Evolutionary conservation across 768 basidiomycete species (phyloP), one percentile per base, ranked within the genome.

Genomic region (Phanerodontia chrysosporium): DNA sequence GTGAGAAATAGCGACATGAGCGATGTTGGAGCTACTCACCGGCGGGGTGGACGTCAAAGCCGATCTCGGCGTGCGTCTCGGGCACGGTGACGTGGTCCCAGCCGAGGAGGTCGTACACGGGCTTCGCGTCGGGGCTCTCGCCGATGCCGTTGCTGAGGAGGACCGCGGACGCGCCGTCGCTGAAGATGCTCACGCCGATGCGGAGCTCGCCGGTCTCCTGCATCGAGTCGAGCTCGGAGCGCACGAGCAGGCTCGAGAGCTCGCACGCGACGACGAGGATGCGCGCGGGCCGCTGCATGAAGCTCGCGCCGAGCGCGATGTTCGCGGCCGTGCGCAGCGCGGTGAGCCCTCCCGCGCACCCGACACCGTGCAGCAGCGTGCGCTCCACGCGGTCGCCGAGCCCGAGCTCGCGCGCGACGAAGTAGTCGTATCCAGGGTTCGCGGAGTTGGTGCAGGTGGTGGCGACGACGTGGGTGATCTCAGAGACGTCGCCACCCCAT

Each of bases 391-490:
- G 4, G 36, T 8, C 22, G 24, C 21, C 9, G 36, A 55, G 42
- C 5, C 54, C 54, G 35, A 55, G 54, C 36, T 55, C 36, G 36
- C 42, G 24, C 6, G 42, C 54, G 54, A 55, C 36, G 25, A 44
- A 39, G 42, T 42, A 39, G 36, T 55, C 54, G 36, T 42, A 55
- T 35, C 54, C 54, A 6, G 54, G 54, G 42, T 55, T 55, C 9
- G 54, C 35, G 14, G 54, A 55, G 54, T 55, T 45, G 36, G 54
- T 55, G 54, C 35, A 39, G 24, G 54, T 55, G 13, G 21, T 24
- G 10, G 36, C 35, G 39, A 55, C 36, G 25, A 55, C 54, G 32
- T 55, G 54, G 3, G 54, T 55, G 54, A 55, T 39, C 39, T 55
- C 22, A 3, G 54, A 55, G 35, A 45, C 28, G 25, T 55, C 54